Base-by-base conservation (phyloP, 129 eudicot species). In the Arctium lappa region DNA sequence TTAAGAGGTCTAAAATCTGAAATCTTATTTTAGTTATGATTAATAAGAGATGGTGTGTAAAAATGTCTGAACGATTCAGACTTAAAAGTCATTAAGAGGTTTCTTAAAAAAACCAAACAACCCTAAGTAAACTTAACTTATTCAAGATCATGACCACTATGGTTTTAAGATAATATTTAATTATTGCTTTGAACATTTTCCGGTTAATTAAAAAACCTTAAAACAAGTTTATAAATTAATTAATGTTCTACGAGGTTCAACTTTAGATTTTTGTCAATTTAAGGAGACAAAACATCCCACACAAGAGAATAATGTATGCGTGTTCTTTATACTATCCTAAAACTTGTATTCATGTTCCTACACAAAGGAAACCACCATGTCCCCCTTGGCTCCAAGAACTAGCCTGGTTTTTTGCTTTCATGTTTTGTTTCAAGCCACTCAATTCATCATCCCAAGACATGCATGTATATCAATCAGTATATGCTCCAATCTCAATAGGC, bases 321-420 rank as follows among this genome's bases (percentile, higher is more conserved):
- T 85, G 50, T 87, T 78, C 46, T 44, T 82, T 42, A 81, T 36
- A 74, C 0, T 79, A 53, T 53, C 76, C 73, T 72, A 50, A 5
- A 80, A 79, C 46, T 18, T 75, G 87, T 85, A 82, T 88, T 82
- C 79, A 39, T 78, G 85, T 85, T 88, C 88, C 86, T 65, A 68
- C 73, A 79, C 88, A 79, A 65, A 72, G 88, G 88, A 80, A 86
- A 85, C 88, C 85, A 37, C 88, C 68, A 68, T 88, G 91, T 88
- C 86, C 88, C 88, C 91, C 40, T 72, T 33, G 77, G 83, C 84
- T 83, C 86, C 78, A 76, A 81, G 78, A 84, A 69, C 86, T 36
- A 81, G 69, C 69, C 70, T 63, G 33, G 65, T 53, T 53, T 66
- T 81, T 73, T 60, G 65, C 31, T 73, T 50, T 74, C 33, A 70